Evolutionary conservation across 441 rosid genomes (phyloP).

Genomic region (Pelargonium citronellum): DNA sequence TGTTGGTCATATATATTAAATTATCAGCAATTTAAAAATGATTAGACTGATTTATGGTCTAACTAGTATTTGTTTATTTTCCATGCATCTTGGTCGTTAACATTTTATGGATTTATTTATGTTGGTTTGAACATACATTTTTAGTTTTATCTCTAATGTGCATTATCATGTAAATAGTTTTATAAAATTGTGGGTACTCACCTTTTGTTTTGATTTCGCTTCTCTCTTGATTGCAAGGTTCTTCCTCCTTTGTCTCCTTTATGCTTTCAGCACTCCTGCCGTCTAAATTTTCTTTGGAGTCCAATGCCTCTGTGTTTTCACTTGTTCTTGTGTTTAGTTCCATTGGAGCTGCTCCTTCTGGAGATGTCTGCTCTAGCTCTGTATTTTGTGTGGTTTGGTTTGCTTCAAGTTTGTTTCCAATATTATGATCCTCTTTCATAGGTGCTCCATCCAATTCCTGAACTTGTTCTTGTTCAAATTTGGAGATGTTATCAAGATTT

Average conservation of each 20-base stretch:
- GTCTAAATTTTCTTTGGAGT: slow-evolving; percentile 18
- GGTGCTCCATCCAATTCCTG: slow-evolving; percentile 22
- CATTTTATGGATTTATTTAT: not conserved
- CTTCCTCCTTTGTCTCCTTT: slow-evolving; percentile 22
- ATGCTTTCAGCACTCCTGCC: slow-evolving; percentile 16
- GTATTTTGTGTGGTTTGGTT: slow-evolving; percentile 15
- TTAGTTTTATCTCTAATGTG: slow-evolving; percentile 1
- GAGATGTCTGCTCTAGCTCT: slow-evolving; percentile 17
- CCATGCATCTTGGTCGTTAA: not conserved
- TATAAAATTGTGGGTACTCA: slow-evolving; percentile 15
- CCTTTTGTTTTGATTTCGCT: slow-evolving; percentile 19
- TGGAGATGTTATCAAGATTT: slow-evolving; percentile 14
- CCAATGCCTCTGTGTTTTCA: slow-evolving; percentile 19
- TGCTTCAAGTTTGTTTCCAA: slow-evolving; percentile 22
- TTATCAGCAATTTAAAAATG: too few relatives aligned
- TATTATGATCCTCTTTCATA: slow-evolving; percentile 18
- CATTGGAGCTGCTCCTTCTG: slow-evolving; percentile 12
- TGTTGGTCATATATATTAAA: not conserved
- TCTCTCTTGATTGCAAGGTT: slow-evolving; percentile 16
- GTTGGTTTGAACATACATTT: not conserved
- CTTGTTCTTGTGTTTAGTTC: slow-evolving; percentile 22
- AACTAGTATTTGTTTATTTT: not conserved
- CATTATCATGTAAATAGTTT: not conserved
- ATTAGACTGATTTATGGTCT: not conserved
- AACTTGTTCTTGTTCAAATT: slow-evolving; percentile 25